Base-by-base conservation (phyloP, 768 basidiomycete species). In the Lentinus tigrinus region DNA sequence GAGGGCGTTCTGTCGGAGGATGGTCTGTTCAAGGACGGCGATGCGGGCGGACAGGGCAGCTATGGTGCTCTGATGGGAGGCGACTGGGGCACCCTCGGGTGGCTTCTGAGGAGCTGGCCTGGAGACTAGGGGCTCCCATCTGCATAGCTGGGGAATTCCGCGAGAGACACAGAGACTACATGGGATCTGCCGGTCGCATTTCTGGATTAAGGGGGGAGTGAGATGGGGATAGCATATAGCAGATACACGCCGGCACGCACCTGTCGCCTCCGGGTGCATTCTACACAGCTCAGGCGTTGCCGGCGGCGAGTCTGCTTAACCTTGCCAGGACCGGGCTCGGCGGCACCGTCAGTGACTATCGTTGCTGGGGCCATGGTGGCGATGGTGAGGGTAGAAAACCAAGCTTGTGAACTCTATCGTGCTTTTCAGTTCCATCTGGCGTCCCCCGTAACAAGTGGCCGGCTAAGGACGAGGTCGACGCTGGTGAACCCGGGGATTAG, bases 221-320 rank as follows among this genome's bases (percentile, higher is more conserved):
- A 38, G 36, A 36, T 50, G 40, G 56, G 38, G 51, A 56, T 42
- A 47, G 47, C 49, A 38, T 49, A 56, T 60, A 48, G 39, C 36
- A n/a, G 4, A 46, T 46, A 21, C 28, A 19, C 23, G 26, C n/a
- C 23, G 24, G 17, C 17, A 67, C 75, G 60, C 61, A 80, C 81
- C 73, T 82, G 82, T 55, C 81, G 73, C 48, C 81, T 75, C 64
- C 81, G 82, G 1, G 83, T 80, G 62, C 82, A 83, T 64, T 83
- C 81, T 7, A 83, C 78, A 61, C 83, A 83, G 63, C 80, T 81
- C 34, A 81, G 69, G 43, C 81, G 75, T 55, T 81, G 73, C 17
- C 82, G 72, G 58, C 78, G 68, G 9, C 81, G 74, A 19, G 79
- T 80, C 67, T 79, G 81, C 70, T 82, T 84, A 61, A 75, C 77